Base-by-base conservation (phyloP, 2,329 filamentous ascomycete genomes). In the Aureobasidium sp. region DNA sequence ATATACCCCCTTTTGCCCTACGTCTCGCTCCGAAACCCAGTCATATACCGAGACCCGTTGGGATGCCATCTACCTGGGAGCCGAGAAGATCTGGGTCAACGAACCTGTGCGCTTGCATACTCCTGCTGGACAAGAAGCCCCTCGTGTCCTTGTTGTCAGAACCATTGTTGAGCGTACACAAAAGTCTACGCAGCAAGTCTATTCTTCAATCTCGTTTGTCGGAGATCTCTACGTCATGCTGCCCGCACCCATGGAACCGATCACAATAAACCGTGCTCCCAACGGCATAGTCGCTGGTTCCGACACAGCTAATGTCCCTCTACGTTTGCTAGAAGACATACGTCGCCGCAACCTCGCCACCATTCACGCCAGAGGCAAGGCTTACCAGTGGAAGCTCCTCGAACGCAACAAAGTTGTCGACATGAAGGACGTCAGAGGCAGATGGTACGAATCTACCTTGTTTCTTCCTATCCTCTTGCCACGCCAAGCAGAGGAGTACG, bases 71-170 rank as follows among this genome's bases (percentile, higher is more conserved):
- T 85, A 78, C 68, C 70, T 85, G 0, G 83, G 83, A 6, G 82
- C 79, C 1, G 83, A 86, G 67, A 85, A 84, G 70, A 76, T 85
- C 25, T 85, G 82, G 80, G 71, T 79, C 22, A 81, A 82, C n/a
- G 83, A 86, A 51, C 77, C 81, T 1, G 75, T 85, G 15, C 80
- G 83, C n/a, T 70, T 85, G 5, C 73, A 75, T 7, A 71, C 75
- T 15, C 39, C 49, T 12, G 11, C 34, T 1, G 49, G 48, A 14
- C 74, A 72, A n/a, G 70, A 72, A 1, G 76, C 77, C 20, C 76
- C 76, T 34, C 78, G 82, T 48, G 74, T 85, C 39, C 73, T 85
- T 65, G 76, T 80, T 34, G 64, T 81, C 12, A 75, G 73, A 34
- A 70, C 75, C 36, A 76, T 80, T 44, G 62, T 80, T 22, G 78